Base-by-base conservation (phyloP, 1,284 basidiomycete genomes). In the Sanghuangporus weigelae region DNA sequence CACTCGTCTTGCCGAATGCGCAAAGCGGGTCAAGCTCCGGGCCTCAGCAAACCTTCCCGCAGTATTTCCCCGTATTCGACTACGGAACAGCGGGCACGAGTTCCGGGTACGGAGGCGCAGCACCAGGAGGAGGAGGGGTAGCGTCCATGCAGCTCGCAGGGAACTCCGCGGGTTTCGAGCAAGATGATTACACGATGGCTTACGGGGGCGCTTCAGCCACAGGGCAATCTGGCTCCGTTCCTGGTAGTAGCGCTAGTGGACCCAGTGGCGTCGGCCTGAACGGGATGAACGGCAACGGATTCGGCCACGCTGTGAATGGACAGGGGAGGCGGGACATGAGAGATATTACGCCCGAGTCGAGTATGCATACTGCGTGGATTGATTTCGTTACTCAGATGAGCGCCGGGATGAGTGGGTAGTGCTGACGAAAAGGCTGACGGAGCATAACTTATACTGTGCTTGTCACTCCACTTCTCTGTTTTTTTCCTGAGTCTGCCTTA, bases 61-160 rank as follows among this genome's bases (percentile, higher is more conserved):
- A 81, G 67, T 91, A 90, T 68, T 90, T 91, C 78, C 82, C 87
- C 1, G 89, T 90, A 38, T 90, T 88, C 68, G 89, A 90, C 70
- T 90, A 91, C 71, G 80, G 78, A 14, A 76, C 78, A 62, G 71
- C 71, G 39, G 68, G 71, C 31, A 73, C 72, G 67, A 71, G 70
- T 53, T 16, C 5, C 12, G 70, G 31, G 44, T 35, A 39, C 16
- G 49, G 35, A 23, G 55, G 57, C 23, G 23, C 54, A 36, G 59
- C 50, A 38, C 5, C 26, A 31, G 26, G 26, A 31, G 26, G 26
- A 31, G 26, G 26, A 31, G 26, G 26, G 1, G 26, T 5, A 31
- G 16, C 44, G 12, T 7, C 44, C 16, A 59, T 65, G 56, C 64
- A 62, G 36, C 54, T 60, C 11, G 12, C 44, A 12, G 44, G 44